phyloP scores from a whole-genome alignment of 129 eudicot species.

The Saussurea involucrata region DNA sequence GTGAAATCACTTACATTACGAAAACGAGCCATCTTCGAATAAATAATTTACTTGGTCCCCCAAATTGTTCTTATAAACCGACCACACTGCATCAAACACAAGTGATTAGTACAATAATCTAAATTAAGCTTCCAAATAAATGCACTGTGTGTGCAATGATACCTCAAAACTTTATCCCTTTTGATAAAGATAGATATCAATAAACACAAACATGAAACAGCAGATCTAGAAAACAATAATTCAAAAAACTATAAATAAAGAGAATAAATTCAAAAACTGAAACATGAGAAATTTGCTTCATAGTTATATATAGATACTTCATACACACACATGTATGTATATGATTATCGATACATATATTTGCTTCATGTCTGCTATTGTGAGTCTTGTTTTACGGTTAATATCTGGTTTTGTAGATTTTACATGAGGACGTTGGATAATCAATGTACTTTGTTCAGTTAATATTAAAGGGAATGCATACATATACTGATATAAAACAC shows the following conservation, averaged over 20 bases:
- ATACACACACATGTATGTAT: not conserved
- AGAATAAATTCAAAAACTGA: not conserved
- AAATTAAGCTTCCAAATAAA: not conserved
- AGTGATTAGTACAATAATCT: conserved; percentile 7
- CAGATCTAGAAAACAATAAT: too few species aligned
- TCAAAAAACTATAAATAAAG: too few species aligned
- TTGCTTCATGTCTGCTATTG: not conserved
- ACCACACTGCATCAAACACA: conserved; percentile 17
- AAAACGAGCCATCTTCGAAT: conserved; percentile 65
- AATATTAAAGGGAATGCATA: too few species aligned
- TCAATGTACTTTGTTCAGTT: not conserved
- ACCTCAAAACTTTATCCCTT: not conserved
- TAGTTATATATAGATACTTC: not conserved
- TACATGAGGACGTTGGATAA: not conserved
- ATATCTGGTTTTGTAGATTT: not conserved
- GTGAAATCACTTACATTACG: conserved; percentile 51
- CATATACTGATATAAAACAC: not conserved
- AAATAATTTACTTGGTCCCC: not conserved
- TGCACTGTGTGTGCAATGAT: not conserved
- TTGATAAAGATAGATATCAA: not conserved
- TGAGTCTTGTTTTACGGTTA: not conserved
- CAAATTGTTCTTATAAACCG: not conserved
- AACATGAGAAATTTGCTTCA: not conserved
- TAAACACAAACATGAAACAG: not conserved
- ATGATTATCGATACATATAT: not conserved